Evolutionary conservation across 495 filamentous ascomycete genomes (phyloP), one percentile per base, ranked within the genome.

Genomic region (Corynascus novoguineensis): DNA sequence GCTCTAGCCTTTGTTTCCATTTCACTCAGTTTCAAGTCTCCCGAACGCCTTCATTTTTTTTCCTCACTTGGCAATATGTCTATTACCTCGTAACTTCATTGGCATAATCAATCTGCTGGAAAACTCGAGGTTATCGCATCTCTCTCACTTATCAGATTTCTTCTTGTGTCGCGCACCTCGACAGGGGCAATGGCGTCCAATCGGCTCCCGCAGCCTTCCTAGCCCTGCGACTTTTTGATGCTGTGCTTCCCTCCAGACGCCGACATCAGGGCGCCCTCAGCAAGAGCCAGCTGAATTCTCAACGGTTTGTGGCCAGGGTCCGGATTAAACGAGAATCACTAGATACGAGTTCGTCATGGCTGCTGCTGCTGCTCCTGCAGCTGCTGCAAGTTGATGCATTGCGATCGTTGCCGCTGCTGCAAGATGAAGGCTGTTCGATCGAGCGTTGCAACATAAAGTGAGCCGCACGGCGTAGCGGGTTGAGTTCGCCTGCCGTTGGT

Each of bases 351-450:
- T 25, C 9, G 15, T 7, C 14, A 7, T 48, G 45, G 50, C 27
- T 25, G 45, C 34, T 17, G 25, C n/a, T n/a, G n/a, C n/a, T n/a
- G n/a, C n/a, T n/a, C n/a, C n/a, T n/a, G n/a, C n/a, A n/a, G n/a
- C n/a, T n/a, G n/a, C 29, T 41, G 50, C 40, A 54, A 22, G 45
- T 48, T 17, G 8, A 53, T 15, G 24, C 32, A 42, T 19, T n/a
- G 24, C 21, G 57, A 54, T 54, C 57, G 44, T 19, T 11, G 46
- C 32, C 22, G 37, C 53, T 41, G 35, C 58, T 60, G 58, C 58
- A 55, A 60, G 58, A 60, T 60, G 12, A 32, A n/a, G 9, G 12
- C 45, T 45, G 12, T 22, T 50, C 41, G 29, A 55, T 37, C 38
- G 21, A 53, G 31, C 48, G 24, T 40, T 52, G 40, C n/a, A 14